These are phyloP conservation scores for Helicostylum pulchrum DNA, from an alignment of 192 early-diverging fungal genomes.

Conservation along the genomic window DNA sequence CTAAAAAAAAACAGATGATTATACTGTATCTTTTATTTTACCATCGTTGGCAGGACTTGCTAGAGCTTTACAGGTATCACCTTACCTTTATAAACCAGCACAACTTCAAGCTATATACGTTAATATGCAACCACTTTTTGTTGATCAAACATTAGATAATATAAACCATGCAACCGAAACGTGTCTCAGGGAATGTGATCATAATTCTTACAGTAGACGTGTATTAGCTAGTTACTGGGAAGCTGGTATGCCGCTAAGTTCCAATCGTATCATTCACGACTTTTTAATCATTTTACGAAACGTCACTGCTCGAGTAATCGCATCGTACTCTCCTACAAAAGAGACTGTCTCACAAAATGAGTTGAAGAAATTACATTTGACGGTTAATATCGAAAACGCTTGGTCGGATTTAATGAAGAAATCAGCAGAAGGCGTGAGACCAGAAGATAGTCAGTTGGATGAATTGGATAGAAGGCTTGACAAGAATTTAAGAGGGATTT, in stretches of 20 bases:
- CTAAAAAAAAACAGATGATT: constrained; percentile 21
- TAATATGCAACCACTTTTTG: constrained; percentile 42
- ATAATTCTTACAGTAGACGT: constrained; percentile 39
- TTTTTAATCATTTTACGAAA: constrained; percentile 50
- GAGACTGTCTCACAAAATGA: not conserved
- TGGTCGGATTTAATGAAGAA: constrained; percentile 10
- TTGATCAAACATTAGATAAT: constrained; percentile 40
- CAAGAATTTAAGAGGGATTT: constrained; percentile 41
- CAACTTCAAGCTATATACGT: constrained; percentile 45
- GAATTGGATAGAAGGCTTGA: constrained; percentile 29
- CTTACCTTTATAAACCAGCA: constrained; percentile 40
- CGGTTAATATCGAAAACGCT: not conserved
- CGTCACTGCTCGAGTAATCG: constrained; percentile 43
- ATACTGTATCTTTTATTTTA: constrained; percentile 48
- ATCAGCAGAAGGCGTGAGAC: not conserved
- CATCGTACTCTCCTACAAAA: not conserved
- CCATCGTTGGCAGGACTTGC: constrained; percentile 56
- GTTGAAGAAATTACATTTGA: not conserved
- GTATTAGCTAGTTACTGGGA: constrained; percentile 45
- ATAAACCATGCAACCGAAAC: constrained; percentile 37
- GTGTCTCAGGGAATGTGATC: constrained; percentile 26
- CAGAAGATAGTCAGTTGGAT: not conserved
- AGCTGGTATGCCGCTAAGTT: constrained; percentile 44
- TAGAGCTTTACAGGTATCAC: constrained; percentile 47
- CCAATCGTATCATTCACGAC: constrained; percentile 49